These are phyloP conservation scores for Xylaria sp. DNA, from an alignment of 2,329 filamentous ascomycete genomes.

Conservation along the genomic window DNA sequence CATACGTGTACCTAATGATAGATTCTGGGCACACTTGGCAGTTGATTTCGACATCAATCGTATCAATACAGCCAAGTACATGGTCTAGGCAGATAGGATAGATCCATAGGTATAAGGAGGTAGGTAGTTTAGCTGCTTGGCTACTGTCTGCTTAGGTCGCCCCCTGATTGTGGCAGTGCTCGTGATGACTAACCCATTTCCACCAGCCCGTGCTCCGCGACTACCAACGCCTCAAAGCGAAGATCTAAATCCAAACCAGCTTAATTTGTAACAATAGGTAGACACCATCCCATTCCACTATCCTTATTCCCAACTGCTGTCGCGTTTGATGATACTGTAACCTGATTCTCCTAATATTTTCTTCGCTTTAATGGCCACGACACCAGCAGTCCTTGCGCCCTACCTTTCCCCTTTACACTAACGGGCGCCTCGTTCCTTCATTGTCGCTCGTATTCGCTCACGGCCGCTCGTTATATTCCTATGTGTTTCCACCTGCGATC, in stretches of 20 bases:
- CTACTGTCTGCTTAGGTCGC: too few species aligned
- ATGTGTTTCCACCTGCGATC: conserved; percentile 9
- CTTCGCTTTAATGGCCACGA: conserved; percentile 12
- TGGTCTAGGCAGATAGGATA: too few species aligned
- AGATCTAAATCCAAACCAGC: conserved; percentile 3
- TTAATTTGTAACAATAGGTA: conserved; percentile 1
- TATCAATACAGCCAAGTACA: too few species aligned
- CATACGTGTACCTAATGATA: too few species aligned
- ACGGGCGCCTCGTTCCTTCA: conserved; percentile 24
- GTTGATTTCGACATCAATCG: too few species aligned
- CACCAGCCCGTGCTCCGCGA: conserved; percentile 15
- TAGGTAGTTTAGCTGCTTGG: too few species aligned
- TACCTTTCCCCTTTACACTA: conserved; percentile 16
- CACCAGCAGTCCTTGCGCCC: conserved; percentile 8
- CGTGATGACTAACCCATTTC: conserved; percentile 19
- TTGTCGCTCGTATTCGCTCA: conserved; percentile 15
- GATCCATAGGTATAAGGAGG: not conserved
- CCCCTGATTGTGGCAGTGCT: conserved; percentile 35
- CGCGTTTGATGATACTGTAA: conserved; percentile 13
- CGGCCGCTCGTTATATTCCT: conserved; percentile 1
- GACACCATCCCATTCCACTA: conserved; percentile 4
- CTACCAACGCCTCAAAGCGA: not conserved
- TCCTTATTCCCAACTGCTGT: conserved; percentile 8
- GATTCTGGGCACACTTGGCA: too few species aligned
- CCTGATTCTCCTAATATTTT: conserved; percentile 9